Base-by-base conservation (phyloP, 2,329 filamentous ascomycete genomes). In the Aureobasidium melanogenum region DNA sequence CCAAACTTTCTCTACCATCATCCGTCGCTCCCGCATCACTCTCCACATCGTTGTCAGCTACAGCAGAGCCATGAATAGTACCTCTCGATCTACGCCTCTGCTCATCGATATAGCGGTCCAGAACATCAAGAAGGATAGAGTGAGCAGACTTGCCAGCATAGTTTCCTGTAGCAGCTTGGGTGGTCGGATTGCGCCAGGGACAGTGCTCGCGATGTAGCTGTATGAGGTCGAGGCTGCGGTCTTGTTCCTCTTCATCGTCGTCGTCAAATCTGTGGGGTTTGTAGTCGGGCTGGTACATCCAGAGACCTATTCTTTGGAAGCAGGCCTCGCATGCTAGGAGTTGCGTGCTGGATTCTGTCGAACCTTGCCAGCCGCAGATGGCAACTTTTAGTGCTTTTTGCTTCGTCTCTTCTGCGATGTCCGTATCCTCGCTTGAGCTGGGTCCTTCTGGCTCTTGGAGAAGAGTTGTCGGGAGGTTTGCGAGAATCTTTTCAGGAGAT, bases 291-390 rank as follows among this genome's bases (percentile, higher is more conserved):
- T 91, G 72, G 72, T 96, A 97, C 79, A 99, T 88, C 94, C 94
- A 99, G 2, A 99, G 80, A 0, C 94, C 94, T 0, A 97, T 79
- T 1, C 92, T 85, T 63, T 94, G 86, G 69, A 96, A 88, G 71
- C 94, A 99, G 22, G 90, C 89, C 62, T 87, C 82, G 73, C 94
- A 99, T 5, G 85, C 86, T 6, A 89, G 86, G 17, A 93, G 83
- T 63, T 90, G 88, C 43, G 87, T 84, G 24, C 88, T 83, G 1
- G 84, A 76, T 60, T 70, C 86, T 73, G 68, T 85, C 75, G 70
- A 80, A 75, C 76, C 78, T n/a, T 71, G 70, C 78, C 79, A 81
- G 63, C 79, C 78, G 63, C 77, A 78, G 22, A 80, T 67, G 3
- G 77, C 71, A 7, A 74, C 69, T 12, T 68, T 61, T 24, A 75